phyloP scores from a whole-genome alignment of 1,284 basidiomycete genomes.

The Entoloma clypeatum region DNA sequence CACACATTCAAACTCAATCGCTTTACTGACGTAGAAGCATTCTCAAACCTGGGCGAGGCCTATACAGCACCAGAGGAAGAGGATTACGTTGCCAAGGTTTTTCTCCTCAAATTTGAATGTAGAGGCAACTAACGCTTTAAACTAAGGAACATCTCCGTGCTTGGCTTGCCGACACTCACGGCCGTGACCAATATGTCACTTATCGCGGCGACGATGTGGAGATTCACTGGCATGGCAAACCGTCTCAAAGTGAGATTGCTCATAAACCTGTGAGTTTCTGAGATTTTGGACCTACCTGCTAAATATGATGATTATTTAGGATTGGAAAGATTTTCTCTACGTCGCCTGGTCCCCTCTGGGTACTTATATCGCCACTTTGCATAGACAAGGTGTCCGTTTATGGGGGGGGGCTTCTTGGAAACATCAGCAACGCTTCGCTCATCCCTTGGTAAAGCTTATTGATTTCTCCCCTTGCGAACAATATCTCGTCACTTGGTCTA shows the following conservation, averaged over 20 bases:
- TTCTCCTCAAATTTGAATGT: conserved; percentile 2
- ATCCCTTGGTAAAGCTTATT: conserved; percentile 93
- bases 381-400: conserved; percentile 92
- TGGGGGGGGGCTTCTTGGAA: conserved; percentile 94
- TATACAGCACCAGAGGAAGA: conserved; percentile 80
- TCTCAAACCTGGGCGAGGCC: conserved; percentile 75
- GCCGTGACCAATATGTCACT: conserved; percentile 95
- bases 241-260: conserved; percentile 82
- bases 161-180: conserved; percentile 91
- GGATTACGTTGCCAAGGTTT: conserved; percentile 79
- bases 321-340: conserved; percentile 95
- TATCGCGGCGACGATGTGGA: conserved; percentile 91
- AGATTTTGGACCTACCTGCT: conserved; percentile 10
- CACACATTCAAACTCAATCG: conserved; percentile 90
- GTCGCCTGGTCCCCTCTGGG: conserved; percentile 97
- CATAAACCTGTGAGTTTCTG: conserved; percentile 63
- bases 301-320: conserved; percentile 37
- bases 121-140: conserved; percentile 1
- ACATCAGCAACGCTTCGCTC: conserved; percentile 86
- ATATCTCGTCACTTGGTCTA: conserved; percentile 98
- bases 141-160: conserved; percentile 90
- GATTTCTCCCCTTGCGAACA: conserved; percentile 98
- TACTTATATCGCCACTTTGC: conserved; percentile 91
- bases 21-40: conserved; percentile 92
- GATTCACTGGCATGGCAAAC: conserved; percentile 92